These are phyloP conservation scores for Candida dubliniensis DNA, from an alignment of 1,139 yeast genomes.

Conservation along the genomic window DNA sequence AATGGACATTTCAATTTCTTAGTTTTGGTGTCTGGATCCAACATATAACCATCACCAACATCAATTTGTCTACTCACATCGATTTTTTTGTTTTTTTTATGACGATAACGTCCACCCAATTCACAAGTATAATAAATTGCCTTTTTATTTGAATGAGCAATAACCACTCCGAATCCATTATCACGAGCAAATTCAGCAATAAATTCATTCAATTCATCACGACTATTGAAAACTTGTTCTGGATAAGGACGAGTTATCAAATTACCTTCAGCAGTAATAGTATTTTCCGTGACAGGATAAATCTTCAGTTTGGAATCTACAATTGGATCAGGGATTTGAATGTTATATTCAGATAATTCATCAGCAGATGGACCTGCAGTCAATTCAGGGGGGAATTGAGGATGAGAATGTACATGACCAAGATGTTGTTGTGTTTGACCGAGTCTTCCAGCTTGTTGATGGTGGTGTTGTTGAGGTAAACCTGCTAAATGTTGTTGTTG, in stretches of 20 bases:
- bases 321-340: constrained; percentile 51
- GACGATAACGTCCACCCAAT: constrained; percentile 57
- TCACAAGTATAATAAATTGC: constrained; percentile 65
- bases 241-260: constrained; percentile 57
- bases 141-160: constrained; percentile 58
- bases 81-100: constrained; percentile 44
- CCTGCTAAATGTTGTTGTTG: constrained; percentile 11
- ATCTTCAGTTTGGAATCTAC: constrained; percentile 46
- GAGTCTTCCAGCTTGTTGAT: constrained; percentile 9
- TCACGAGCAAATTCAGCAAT: constrained; percentile 58
- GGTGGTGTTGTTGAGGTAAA: constrained; percentile 14
- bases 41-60: constrained; percentile 37
- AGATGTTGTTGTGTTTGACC: constrained; percentile 12
- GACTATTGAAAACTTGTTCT: constrained; percentile 50
- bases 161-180: constrained; percentile 60
- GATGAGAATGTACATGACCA: constrained; percentile 21
- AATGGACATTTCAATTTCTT: constrained; percentile 59
- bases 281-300: constrained; percentile 48
- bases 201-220: constrained; percentile 54
- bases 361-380: constrained; percentile 18
- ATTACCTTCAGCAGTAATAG: constrained; percentile 51
- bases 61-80: constrained; percentile 28
- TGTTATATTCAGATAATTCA: constrained; percentile 44
- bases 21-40: constrained; percentile 48
- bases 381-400: constrained; percentile 20